Conservation (phyloP, 306 rosid species). For the Begonia peltatifolia region DNA sequence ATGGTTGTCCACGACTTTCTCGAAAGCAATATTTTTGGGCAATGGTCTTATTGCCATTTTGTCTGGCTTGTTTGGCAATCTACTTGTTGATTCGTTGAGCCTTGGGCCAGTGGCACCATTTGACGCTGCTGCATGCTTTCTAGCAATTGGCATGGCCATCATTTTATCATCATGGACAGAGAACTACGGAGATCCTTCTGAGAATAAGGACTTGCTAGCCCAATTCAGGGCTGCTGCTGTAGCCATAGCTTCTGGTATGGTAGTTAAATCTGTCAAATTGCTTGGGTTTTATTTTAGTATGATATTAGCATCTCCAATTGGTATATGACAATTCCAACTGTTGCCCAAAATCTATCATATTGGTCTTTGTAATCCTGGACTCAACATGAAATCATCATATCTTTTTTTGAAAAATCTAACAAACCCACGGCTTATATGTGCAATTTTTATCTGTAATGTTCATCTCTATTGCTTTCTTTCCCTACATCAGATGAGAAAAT, state of each 20-base stretch:
- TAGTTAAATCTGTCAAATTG: neutral
- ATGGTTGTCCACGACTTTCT: constrained; percentile 83
- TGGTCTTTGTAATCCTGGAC: neutral
- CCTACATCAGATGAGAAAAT: constrained; percentile 57
- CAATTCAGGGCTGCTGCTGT: constrained; percentile 88
- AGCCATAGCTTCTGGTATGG: constrained; percentile 89
- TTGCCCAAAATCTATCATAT: neutral
- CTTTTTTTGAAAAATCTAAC: too few species aligned
- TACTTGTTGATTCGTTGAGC: constrained; percentile 65
- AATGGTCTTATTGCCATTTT: constrained; percentile 84
- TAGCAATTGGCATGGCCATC: constrained; percentile 81
- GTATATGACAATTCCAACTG: neutral
- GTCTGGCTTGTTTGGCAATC: constrained; percentile 81
- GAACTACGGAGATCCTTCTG: constrained; percentile 76
- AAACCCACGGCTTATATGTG: too few species aligned
- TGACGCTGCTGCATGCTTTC: constrained; percentile 96
- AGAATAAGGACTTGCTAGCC: constrained; percentile 64
- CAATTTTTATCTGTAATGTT: too few species aligned
- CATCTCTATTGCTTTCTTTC: neutral
- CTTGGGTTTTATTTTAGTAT: constrained; percentile 3
- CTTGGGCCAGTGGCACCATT: constrained; percentile 97
- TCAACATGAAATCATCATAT: too few species aligned
- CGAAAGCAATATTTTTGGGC: constrained; percentile 91
- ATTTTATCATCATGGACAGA: constrained; percentile 78
- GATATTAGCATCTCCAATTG: neutral